Evolutionary conservation across 2,329 filamentous ascomycete genomes (phyloP), one percentile per base, ranked within the genome.

Genomic region (Fulvia fulva): DNA sequence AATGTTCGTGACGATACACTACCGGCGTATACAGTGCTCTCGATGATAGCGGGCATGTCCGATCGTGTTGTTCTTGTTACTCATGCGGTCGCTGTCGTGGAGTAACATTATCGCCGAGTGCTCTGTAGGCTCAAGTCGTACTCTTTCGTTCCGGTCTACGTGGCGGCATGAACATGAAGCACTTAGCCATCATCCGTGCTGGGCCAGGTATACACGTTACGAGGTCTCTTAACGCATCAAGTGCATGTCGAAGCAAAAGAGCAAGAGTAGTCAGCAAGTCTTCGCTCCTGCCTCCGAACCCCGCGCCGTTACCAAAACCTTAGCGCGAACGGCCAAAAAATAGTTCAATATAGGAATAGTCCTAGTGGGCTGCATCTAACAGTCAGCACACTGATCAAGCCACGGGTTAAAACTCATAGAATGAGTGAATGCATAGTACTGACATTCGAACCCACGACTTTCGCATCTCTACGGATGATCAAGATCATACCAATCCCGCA

Each of bases 1-100:
- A 32, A 81, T 69, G 59, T 81, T 81, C 16, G 79, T 81, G 16
- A 2, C 16, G 16, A 50, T 32, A 50, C 25, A 16, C 26, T 8
- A 9, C 14, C 23, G 12, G 47, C 23, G 4, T n/a, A 28, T 2
- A 50, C n/a, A 19, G 12, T 32, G 23, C 26, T n/a, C 26, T 50
- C 12, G 14, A 30, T 3, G 3, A 32, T 32, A 21, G n/a, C 47
- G 26, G 26, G 25, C 25, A 32, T 16, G 14, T 50, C 2, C 23
- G 26, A 2, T 50, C 9, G 3, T 5, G 23, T 30, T 11, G 5
- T 28, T n/a, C 11, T 32, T 19, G 25, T 32, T 32, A 50, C 23
- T 50, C 23, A 32, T 32, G 32, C 45, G 22, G 45, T 16, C 7
- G 19, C 16, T 6, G 21, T 3, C 16, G 7, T 44, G 16, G 16